Base-by-base conservation (phyloP, 306 rosid genomes). In the Citrullus amarus region DNA sequence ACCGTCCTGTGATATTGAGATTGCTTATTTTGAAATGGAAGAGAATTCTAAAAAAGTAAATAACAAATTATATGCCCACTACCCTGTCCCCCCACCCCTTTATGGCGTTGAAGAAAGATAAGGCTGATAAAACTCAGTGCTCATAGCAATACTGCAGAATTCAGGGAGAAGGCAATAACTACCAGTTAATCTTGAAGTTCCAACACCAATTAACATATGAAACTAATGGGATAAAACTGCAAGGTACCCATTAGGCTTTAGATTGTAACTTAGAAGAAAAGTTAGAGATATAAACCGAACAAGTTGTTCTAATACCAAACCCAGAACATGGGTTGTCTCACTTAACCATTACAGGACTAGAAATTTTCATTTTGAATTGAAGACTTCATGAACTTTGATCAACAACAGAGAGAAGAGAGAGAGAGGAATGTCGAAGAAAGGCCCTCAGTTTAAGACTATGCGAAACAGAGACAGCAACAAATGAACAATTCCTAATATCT, bases 1-100 rank as follows among this genome's bases (percentile, higher is more conserved):
- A 53, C 39, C 15, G 30, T 53, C 46, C 30, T 30, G 46, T 74
- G 62, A 32, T 53, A 74, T 30, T 30, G 60, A 30, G 58, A 32
- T 51, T 73, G 78, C 78, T 30, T 51, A 73, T 53, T 73, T 30
- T 51, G 78, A 73, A 73, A 73, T 73, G 28, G 61, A 73, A 73
- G 46, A 51, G 15, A 51, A 51, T 51, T 51, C 55, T 73, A 8
- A 13, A 25, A 50, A 15, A 28, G 78, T 72, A 48, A 50, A 70
- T 15, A 70, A 48, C 39, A 48, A 70, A 69, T n/a, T 69, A 43
- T 69, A 12, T 11, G 18, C 16, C 15, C 73, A 18, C 73, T 18
- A 17, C 12, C 50, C 51, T 66, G 73, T 66, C 6, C 51, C 44
- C 22, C 6, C 9, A 3, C 9, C 15, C 39, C 43, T 4, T 30